Evolutionary conservation across 768 basidiomycete genomes (phyloP).

Genomic region (Mycena indigotica): DNA sequence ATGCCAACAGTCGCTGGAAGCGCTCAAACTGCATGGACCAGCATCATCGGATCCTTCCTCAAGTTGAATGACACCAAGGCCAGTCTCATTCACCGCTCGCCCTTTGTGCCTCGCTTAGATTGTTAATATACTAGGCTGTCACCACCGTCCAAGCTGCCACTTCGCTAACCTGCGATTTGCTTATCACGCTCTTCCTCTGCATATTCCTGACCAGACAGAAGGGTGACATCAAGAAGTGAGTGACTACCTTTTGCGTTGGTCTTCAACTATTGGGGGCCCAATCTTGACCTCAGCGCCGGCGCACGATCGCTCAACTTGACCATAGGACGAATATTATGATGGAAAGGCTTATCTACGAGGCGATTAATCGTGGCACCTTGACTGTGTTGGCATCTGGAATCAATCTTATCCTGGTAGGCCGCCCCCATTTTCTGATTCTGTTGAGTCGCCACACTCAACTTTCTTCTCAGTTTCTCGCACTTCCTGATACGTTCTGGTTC

Average conservation of each 20-base stretch:
- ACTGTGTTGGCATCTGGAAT: slow-evolving; percentile 11
- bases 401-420: slow-evolving; percentile 17
- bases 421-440: background rate
- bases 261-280: too few species aligned
- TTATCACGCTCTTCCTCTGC: slow-evolving; percentile 14
- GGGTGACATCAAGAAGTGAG: slow-evolving; percentile 9
- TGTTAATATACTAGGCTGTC: too few species aligned
- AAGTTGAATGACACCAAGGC: slow-evolving; percentile 10
- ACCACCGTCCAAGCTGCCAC: slow-evolving; percentile 16
- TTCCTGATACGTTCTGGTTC: slow-evolving; percentile 20
- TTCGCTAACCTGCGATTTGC: slow-evolving; percentile 10
- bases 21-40: slow-evolving; percentile 7
- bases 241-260: background rate
- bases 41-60: slow-evolving; percentile 6
- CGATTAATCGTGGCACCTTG: slow-evolving; percentile 14
- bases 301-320: background rate
- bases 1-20: slow-evolving; percentile 7
- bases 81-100: too few species aligned
- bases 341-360: slow-evolving; percentile 14
- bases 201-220: slow-evolving; percentile 11
- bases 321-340: slow-evolving; percentile 15
- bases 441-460: background rate
- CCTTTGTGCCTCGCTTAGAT: too few species aligned
- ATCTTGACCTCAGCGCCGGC: background rate
- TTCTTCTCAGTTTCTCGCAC: slow-evolving; percentile 5